These are phyloP conservation scores for Pythium scleroteichum DNA, from an alignment of 352 stramenopile species.

Conservation along the genomic window DNA sequence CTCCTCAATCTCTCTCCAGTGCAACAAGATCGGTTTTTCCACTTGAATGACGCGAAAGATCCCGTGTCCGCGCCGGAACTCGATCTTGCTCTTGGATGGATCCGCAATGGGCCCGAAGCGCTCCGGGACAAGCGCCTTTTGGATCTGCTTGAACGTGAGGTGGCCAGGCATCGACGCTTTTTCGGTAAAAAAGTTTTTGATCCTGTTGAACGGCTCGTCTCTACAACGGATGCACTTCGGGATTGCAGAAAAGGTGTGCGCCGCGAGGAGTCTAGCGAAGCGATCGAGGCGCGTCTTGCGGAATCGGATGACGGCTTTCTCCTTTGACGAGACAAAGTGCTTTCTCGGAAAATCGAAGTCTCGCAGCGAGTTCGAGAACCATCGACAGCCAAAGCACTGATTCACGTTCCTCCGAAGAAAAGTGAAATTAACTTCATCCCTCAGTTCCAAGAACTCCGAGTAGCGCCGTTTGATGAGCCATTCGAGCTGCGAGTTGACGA, in stretches of 20 bases:
- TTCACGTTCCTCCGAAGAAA: slow-evolving; percentile 40
- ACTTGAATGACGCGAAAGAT: slow-evolving; percentile 69
- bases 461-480: slow-evolving; percentile 72
- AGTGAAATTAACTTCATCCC: slow-evolving; percentile 51
- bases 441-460: slow-evolving; percentile 68
- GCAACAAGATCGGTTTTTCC: slow-evolving; percentile 57
- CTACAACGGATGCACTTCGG: slow-evolving; percentile 72
- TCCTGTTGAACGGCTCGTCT: slow-evolving; percentile 48
- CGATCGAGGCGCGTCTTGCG: slow-evolving; percentile 51
- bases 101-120: slow-evolving; percentile 66
- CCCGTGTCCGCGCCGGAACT: slow-evolving; percentile 59
- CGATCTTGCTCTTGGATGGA: slow-evolving; percentile 77
- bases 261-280: slow-evolving; percentile 54
- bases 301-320: slow-evolving; percentile 42
- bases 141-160: slow-evolving; percentile 32
- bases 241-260: slow-evolving; percentile 77
- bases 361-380: slow-evolving; percentile 64
- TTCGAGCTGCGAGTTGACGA: slow-evolving; percentile 41
- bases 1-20: slow-evolving; percentile 38
- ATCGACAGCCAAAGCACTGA: slow-evolving; percentile 76
- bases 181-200: slow-evolving; percentile 69
- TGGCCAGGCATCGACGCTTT: slow-evolving; percentile 31
- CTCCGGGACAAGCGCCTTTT: slow-evolving; percentile 34
- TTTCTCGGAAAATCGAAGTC: slow-evolving; percentile 66
- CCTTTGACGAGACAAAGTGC: slow-evolving; percentile 52